Percentiles rank a stretch among this genome's conserved stretches.
Conservation (phyloP, 2,329 filamentous ascomycete genomes). For the Aspergillus tanneri region DNA sequence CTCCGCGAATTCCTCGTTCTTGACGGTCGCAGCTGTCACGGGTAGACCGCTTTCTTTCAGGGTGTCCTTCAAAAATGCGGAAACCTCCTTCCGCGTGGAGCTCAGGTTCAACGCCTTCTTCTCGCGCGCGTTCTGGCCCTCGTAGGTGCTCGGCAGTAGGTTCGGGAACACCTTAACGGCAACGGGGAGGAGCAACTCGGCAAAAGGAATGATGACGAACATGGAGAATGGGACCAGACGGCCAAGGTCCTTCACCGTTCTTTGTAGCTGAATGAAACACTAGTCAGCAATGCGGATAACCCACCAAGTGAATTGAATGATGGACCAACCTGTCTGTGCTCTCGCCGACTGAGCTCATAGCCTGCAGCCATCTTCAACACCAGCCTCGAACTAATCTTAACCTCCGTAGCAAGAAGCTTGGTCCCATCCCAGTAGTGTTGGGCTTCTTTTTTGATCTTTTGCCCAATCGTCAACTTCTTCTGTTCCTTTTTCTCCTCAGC, state of each 20-base stretch:
- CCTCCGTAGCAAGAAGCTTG: slow-evolving; percentile 87
- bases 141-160: slow-evolving; percentile 94
- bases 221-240: slow-evolving; percentile 94
- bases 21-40: slow-evolving; percentile 76
- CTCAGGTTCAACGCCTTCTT: slow-evolving; percentile 79
- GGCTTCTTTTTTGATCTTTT: slow-evolving; percentile 92
- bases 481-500: slow-evolving; percentile 67
- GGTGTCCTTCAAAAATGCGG: slow-evolving; percentile 81
- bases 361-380: slow-evolving; percentile 97
- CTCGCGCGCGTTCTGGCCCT: slow-evolving; percentile 87
- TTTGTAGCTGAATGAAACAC: slow-evolving; percentile 59
- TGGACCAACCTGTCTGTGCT: slow-evolving; percentile 71
- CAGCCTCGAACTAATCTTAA: slow-evolving; percentile 86
- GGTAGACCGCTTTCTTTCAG: slow-evolving; percentile 91
- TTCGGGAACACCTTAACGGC: slow-evolving; percentile 96
- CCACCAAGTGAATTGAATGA: not conserved
- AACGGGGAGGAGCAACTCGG: slow-evolving; percentile 85
- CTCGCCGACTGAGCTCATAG: slow-evolving; percentile 91
- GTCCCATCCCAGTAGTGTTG: slow-evolving; percentile 98
- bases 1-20: slow-evolving; percentile 89
- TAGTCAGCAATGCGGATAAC: slow-evolving; percentile 12
- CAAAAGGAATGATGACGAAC: slow-evolving; percentile 95
- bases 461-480: slow-evolving; percentile 83
- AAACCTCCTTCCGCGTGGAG: slow-evolving; percentile 89
- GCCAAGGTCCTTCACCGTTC: slow-evolving; percentile 89